These are phyloP conservation scores for Fusarium longipes DNA, from an alignment of 2,329 filamentous ascomycete species.

Conservation along the genomic window DNA sequence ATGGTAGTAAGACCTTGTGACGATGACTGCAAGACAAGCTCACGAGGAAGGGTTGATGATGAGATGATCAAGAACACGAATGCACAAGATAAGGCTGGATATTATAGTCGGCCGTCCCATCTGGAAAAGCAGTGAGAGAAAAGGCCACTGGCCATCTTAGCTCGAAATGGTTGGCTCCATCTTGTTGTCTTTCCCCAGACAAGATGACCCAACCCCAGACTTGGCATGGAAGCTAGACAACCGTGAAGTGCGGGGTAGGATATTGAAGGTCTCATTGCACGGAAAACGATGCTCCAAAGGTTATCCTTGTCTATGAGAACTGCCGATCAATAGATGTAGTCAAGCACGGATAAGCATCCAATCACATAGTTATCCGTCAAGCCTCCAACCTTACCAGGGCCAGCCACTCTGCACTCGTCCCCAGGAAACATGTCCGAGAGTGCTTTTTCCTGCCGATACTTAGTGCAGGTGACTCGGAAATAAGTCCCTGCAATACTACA, in stretches of 20 bases:
- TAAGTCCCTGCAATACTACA: neutral
- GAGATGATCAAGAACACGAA: neutral
- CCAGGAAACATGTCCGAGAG: slow-evolving; percentile 19
- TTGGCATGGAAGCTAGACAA: slow-evolving; percentile 23
- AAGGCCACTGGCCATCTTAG: slow-evolving; percentile 10
- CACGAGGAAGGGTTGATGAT: neutral
- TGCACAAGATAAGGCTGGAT: slow-evolving; percentile 10
- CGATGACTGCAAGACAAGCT: neutral
- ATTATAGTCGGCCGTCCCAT: slow-evolving; percentile 31
- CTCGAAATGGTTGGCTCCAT: neutral
- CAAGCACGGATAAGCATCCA: slow-evolving; percentile 32
- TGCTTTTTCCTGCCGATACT: slow-evolving; percentile 15
- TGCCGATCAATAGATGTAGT: neutral
- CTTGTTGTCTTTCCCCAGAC: slow-evolving; percentile 28
- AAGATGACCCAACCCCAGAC: slow-evolving; percentile 29
- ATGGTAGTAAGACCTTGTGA: slow-evolving; percentile 12
- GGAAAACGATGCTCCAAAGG: slow-evolving; percentile 28
- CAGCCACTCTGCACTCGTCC: slow-evolving; percentile 1
- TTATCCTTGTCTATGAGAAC: neutral
- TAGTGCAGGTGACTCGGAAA: slow-evolving; percentile 25
- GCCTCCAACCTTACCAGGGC: neutral
- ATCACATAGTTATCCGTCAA: slow-evolving; percentile 20
- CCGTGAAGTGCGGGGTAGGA: slow-evolving; percentile 36
- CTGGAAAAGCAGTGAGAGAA: slow-evolving; percentile 8
- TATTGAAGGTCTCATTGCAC: slow-evolving; percentile 18